Percentiles rank a stretch among this genome's conserved stretches.
Evolutionary conservation across 495 filamentous ascomycete species (phyloP).

Genomic region (Echria macrotheca): DNA sequence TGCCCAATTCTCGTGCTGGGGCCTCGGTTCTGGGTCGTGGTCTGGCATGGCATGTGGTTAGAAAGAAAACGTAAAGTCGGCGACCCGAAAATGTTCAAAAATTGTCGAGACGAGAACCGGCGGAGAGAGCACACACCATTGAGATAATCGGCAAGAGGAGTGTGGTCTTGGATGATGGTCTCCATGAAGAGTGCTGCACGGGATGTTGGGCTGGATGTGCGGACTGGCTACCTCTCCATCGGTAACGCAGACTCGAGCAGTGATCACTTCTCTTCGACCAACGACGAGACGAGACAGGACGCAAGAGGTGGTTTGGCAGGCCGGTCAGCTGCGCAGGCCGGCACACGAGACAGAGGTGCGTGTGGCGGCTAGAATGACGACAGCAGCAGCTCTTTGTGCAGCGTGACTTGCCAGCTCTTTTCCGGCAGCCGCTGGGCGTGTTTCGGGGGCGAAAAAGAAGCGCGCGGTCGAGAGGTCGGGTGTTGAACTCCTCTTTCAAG

Average conservation of each 20-base stretch:
- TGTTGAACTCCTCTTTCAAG: neutral
- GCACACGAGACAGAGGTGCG: no score
- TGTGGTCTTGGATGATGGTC: conserved; percentile 82
- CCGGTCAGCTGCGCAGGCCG: neutral
- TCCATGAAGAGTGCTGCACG: conserved; percentile 61
- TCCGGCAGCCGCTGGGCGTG: conserved; percentile 18
- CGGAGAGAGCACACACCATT: conserved; percentile 60
- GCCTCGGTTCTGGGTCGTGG: conserved; percentile 30
- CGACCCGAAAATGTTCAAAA: no score
- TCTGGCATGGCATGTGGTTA: conserved; percentile 21
- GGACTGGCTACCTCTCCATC: conserved; percentile 30
- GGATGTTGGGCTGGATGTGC: conserved; percentile 28
- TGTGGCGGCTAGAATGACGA: conserved; percentile 8
- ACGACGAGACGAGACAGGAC: conserved; percentile 6
- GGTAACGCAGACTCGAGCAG: no score
- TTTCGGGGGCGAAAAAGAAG: conserved; percentile 8
- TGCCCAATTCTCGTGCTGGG: conserved; percentile 34
- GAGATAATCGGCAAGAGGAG: conserved; percentile 87
- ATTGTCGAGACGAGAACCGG: no score
- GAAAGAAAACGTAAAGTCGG: no score
- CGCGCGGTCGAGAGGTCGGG: conserved; percentile 3
- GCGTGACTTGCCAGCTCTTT: conserved; percentile 18
- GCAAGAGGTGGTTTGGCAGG: neutral
- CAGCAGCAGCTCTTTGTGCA: conserved; percentile 5
- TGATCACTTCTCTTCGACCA: no score